These are phyloP conservation scores for Tricholomella constricta DNA, from an alignment of 768 basidiomycete genomes.

Conservation along the genomic window DNA sequence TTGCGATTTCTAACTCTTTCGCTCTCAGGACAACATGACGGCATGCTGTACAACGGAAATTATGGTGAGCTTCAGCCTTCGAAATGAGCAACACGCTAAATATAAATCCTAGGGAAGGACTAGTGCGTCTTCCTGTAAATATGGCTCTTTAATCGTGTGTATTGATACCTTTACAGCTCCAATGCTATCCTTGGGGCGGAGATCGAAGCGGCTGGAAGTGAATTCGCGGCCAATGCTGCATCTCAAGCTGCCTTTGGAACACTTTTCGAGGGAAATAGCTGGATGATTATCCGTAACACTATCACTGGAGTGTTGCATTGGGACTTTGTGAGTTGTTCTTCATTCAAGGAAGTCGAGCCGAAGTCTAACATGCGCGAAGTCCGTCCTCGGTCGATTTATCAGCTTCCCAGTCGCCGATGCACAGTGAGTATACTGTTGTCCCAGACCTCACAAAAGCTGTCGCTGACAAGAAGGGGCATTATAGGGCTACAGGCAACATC, in stretches of 20 bases:
- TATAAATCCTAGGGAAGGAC: slow-evolving; percentile 39
- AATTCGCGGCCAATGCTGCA: slow-evolving; percentile 47
- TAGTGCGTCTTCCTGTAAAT: slow-evolving; percentile 32
- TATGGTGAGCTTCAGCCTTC: slow-evolving; percentile 45
- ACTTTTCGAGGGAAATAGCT: slow-evolving; percentile 45
- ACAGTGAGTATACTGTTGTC: slow-evolving; percentile 41
- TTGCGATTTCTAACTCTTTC: slow-evolving; percentile 20
- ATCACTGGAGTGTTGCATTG: slow-evolving; percentile 62
- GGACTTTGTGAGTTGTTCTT: slow-evolving; percentile 59
- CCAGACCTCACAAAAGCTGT: neutral
- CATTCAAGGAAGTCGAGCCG: no score
- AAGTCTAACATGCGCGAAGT: slow-evolving; percentile 20
- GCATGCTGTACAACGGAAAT: slow-evolving; percentile 71
- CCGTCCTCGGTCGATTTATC: slow-evolving; percentile 64
- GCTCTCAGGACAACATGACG: slow-evolving; percentile 54
- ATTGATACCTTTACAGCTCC: slow-evolving; percentile 35
- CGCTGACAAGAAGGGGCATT: neutral
- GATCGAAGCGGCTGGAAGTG: slow-evolving; percentile 59
- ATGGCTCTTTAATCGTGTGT: neutral
- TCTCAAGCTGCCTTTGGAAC: slow-evolving; percentile 45
- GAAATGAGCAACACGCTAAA: neutral
- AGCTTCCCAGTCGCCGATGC: slow-evolving; percentile 58
- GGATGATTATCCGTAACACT: slow-evolving; percentile 58
- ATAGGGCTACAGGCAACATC: slow-evolving; percentile 59
- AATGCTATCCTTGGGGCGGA: slow-evolving; percentile 67